A percentile compares a stretch with the other conserved stretches of the same genome.
Conservation (phyloP, 2,329 filamentous ascomycete genomes). For the Zalaria obscura region DNA sequence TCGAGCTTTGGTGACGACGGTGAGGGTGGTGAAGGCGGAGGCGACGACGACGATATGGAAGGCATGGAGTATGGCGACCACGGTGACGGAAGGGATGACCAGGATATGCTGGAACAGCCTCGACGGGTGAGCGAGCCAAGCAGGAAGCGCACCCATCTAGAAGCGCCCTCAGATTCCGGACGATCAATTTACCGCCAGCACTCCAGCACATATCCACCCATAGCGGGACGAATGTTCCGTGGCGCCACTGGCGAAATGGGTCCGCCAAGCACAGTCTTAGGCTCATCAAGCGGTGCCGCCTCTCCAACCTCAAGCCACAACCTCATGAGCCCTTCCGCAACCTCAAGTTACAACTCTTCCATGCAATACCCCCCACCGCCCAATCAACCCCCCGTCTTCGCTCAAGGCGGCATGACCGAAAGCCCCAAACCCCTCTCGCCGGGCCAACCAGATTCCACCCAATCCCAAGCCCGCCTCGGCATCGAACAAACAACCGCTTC, state of each 20-base stretch:
- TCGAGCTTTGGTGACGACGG: slow-evolving; percentile 75
- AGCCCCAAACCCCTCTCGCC: slow-evolving; percentile 75
- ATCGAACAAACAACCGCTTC: slow-evolving; percentile 27
- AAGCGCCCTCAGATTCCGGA: slow-evolving; percentile 38
- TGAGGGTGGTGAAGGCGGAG: slow-evolving; percentile 37
- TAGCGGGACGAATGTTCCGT: slow-evolving; percentile 25
- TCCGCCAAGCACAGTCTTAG: slow-evolving; percentile 19
- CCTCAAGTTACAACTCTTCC: slow-evolving; percentile 1
- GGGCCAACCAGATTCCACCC: slow-evolving; percentile 25
- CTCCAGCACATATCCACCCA: slow-evolving; percentile 64
- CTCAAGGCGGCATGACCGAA: slow-evolving; percentile 58
- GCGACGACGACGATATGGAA: slow-evolving; percentile 45
- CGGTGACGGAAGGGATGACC: slow-evolving; percentile 46
- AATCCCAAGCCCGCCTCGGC: slow-evolving; percentile 38
- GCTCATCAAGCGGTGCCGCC: slow-evolving; percentile 14
- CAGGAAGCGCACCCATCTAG: slow-evolving; percentile 58
- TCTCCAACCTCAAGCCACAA: slow-evolving; percentile 21
- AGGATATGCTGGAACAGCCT: slow-evolving; percentile 22
- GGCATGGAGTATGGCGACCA: slow-evolving; percentile 42
- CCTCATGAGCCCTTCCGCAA: slow-evolving; percentile 22
- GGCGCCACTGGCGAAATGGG: slow-evolving; percentile 15
- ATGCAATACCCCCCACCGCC: slow-evolving; percentile 13
- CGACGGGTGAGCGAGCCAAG: slow-evolving; percentile 58
- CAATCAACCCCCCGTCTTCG: slow-evolving; percentile 45
- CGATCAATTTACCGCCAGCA: slow-evolving; percentile 49